Evolutionary conservation across 2,329 filamentous ascomycete species (phyloP).

Genomic region (Dactylonectria estremocensis): DNA sequence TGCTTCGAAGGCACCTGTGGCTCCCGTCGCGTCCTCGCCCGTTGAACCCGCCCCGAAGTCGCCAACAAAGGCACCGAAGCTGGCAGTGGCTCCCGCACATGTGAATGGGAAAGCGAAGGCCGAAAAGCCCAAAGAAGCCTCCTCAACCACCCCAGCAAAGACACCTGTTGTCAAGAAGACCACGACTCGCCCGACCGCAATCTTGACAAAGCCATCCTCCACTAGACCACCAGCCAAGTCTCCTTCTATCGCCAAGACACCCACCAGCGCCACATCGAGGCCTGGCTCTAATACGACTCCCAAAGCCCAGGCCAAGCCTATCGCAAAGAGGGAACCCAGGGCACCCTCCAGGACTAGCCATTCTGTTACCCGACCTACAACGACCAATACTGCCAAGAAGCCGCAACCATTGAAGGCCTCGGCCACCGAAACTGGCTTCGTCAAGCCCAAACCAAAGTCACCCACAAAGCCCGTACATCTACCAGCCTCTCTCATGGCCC

Average conservation of each 20-base stretch:
- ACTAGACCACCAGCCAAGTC: slow-evolving; percentile 41
- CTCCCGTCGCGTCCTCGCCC: slow-evolving; percentile 23
- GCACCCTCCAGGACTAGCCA: slow-evolving; percentile 43
- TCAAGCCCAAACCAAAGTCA: slow-evolving; percentile 76
- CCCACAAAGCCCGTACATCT: slow-evolving; percentile 78
- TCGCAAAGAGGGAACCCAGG: slow-evolving; percentile 54
- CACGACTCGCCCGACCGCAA: slow-evolving; percentile 41
- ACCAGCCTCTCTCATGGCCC: slow-evolving; percentile 77
- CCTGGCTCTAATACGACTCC: slow-evolving; percentile 49
- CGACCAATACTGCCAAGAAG: slow-evolving; percentile 58
- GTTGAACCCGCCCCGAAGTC: slow-evolving; percentile 32
- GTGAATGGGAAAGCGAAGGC: slow-evolving; percentile 43
- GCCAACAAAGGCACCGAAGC: slow-evolving; percentile 36
- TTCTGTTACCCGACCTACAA: slow-evolving; percentile 48
- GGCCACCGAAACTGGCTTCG: slow-evolving; percentile 60
- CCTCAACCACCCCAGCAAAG: slow-evolving; percentile 32
- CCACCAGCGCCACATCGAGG: slow-evolving; percentile 45
- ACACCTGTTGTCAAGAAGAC: slow-evolving; percentile 38
- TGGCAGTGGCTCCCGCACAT: slow-evolving; percentile 22
- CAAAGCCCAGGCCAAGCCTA: slow-evolving; percentile 45
- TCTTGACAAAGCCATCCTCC: slow-evolving; percentile 44
- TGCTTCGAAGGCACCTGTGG: too few species aligned
- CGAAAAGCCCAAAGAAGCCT: slow-evolving; percentile 45
- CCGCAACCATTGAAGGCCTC: slow-evolving; percentile 60
- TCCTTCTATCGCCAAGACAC: slow-evolving; percentile 42